Evolutionary conservation across 257 asterid genomes (phyloP), one percentile per base, ranked within the genome.

Genomic region (Fraxinus pennsylvanica): DNA sequence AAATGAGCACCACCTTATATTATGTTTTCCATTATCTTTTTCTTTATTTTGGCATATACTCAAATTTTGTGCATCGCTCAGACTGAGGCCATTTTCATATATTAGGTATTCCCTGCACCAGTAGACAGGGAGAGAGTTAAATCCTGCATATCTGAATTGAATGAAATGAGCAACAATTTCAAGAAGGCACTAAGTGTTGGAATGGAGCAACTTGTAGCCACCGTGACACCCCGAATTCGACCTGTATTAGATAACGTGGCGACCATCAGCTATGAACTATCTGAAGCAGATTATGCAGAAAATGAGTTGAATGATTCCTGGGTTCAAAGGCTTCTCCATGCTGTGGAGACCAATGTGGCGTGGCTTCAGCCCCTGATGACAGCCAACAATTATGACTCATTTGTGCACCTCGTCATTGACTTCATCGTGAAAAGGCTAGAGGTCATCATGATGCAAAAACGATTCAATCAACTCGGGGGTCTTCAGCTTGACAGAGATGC

Each of bases 401-500:
- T 92, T 74, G 87, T 94, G 70, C 97, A 94, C 74, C 90, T 91
- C 71, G 84, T 92, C 27, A 90, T 94, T 21, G 98, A 92, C 77
- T 92, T 94, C 84, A 84, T 94, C 15, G 97, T 91, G 81, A 92
- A 92, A 77, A 88, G 98, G 91, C 97, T 94, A 12, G 97, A 94
- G 80, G 98, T 88, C 59, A 93, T 95, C 87, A 92, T 93, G 97
- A 89, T 95, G 98, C 99, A 95, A 78, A 95, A 93, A 75, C 85
- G 92, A 74, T 95, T 95, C 91, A 93, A 98, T 79, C 99, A 95
- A 78, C 97, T 95, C 6, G 99, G 99, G 50, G 99, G 99, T 69
- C 97, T 95, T 76, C 99, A 95, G 84, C 99, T 95, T 25, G 99
- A 93, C 82, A 82, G 99, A 80, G 99, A 95, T 74, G 86, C 90